Conservation (phyloP, 352 stramenopile species). For the Thalassiosira hispida region DNA sequence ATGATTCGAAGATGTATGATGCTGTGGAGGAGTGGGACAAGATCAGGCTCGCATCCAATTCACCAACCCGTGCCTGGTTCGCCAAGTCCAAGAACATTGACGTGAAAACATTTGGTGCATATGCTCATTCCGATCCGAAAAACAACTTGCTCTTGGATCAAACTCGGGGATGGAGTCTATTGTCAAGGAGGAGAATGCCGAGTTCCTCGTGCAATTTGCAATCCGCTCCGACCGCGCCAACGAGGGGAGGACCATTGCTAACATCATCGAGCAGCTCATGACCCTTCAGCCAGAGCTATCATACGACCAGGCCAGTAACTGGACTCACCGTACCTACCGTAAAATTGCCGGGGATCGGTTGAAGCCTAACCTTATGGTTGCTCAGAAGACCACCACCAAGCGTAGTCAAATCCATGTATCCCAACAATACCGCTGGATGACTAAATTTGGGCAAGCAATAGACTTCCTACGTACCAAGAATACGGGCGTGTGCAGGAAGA, state of each 20-base stretch:
- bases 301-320: background rate
- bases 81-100: background rate
- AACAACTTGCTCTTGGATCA: background rate
- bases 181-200: background rate
- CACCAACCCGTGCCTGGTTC: background rate
- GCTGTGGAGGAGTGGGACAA: conserved; percentile 2
- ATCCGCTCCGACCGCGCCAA: conserved; percentile 26
- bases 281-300: background rate
- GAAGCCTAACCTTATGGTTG: conserved; percentile 1
- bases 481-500: conserved; percentile 15
- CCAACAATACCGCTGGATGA: conserved; percentile 13
- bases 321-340: background rate
- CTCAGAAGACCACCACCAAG: conserved; percentile 15
- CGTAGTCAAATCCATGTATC: background rate
- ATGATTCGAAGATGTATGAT: background rate
- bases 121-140: background rate
- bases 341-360: background rate
- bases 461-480: conserved; percentile 5
- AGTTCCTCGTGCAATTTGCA: conserved; percentile 16
- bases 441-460: background rate
- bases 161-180: background rate
- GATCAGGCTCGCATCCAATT: background rate
- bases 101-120: background rate
- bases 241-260: background rate
- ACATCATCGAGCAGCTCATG: conserved; percentile 5